Percentiles rank a stretch among this genome's conserved stretches.
phyloP scores from a whole-genome alignment of 768 basidiomycete genomes.

The Trametes punicea region DNA sequence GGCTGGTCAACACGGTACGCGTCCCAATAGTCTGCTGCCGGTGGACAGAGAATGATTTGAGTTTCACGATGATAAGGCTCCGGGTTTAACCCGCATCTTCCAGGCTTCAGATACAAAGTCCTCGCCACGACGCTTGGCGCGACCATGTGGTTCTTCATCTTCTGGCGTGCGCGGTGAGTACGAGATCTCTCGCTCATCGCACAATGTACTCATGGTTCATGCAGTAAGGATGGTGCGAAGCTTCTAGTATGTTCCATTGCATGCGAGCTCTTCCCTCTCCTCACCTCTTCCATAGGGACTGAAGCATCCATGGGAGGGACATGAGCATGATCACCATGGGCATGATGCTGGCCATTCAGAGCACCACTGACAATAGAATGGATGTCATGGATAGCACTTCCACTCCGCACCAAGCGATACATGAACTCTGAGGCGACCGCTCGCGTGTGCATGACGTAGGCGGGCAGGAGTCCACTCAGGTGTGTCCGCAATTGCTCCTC shows the following conservation, averaged over 20 bases:
- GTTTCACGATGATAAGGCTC: conserved; percentile 39
- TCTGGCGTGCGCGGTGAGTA: conserved; percentile 87
- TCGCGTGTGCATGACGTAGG: background rate
- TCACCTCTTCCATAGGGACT: conserved; percentile 27
- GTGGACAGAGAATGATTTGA: background rate
- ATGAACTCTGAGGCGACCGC: background rate
- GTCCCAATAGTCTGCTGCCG: background rate
- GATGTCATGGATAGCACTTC: background rate
- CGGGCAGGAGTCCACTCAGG: background rate
- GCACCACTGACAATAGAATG: conserved; percentile 34
- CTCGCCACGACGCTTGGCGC: conserved; percentile 86
- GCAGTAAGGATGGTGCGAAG: conserved; percentile 40
- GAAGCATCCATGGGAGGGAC: conserved; percentile 63
- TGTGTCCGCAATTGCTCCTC: no score
- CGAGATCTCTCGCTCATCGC: background rate
- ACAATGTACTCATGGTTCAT: conserved; percentile 4
- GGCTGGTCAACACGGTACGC: conserved; percentile 29
- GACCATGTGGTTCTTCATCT: conserved; percentile 99
- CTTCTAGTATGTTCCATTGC: conserved; percentile 29
- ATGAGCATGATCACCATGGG: conserved; percentile 46
- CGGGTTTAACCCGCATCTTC: conserved; percentile 89
- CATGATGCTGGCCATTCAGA: conserved; percentile 36
- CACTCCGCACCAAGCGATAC: no score
- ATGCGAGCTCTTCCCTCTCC: background rate
- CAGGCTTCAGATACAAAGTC: conserved; percentile 70